These are phyloP conservation scores for Amyloporia xantha DNA, from an alignment of 768 basidiomycete species.

Conservation along the genomic window DNA sequence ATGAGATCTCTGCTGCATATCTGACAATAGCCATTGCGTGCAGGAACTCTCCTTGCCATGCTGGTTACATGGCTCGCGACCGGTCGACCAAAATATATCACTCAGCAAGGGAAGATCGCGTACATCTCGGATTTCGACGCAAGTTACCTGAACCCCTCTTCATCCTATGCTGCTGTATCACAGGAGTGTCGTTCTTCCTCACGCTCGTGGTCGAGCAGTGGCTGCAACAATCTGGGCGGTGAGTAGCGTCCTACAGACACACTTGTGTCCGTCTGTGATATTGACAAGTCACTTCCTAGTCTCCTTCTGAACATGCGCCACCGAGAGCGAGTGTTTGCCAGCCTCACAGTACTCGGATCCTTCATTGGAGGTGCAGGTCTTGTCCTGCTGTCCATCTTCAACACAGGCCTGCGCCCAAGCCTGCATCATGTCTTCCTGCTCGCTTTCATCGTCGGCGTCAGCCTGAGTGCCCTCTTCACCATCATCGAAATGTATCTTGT, in stretches of 20 bases:
- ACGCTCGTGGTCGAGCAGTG: too few relatives aligned
- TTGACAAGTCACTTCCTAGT: conserved; percentile 31
- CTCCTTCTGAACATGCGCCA: conserved; percentile 51
- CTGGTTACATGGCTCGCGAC: conserved; percentile 63
- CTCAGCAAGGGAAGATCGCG: conserved; percentile 54
- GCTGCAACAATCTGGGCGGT: conserved; percentile 60
- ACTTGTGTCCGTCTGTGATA: not conserved
- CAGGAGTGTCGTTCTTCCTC: conserved; percentile 57
- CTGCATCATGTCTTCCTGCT: too few relatives aligned
- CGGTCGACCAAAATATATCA: conserved; percentile 54
- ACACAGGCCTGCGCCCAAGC: too few relatives aligned
- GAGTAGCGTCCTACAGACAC: conserved; percentile 12
- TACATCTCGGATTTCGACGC: too few relatives aligned
- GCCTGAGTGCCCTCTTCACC: conserved; percentile 72
- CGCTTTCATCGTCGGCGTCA: too few relatives aligned
- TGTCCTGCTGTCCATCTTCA: too few relatives aligned
- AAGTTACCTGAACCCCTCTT: conserved; percentile 70
- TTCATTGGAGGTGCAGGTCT: conserved; percentile 60
- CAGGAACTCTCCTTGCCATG: conserved; percentile 60
- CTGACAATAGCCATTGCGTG: too few relatives aligned
- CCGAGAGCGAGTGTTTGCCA: too few relatives aligned
- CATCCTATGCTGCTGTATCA: conserved; percentile 55
- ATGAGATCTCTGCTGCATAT: too few relatives aligned
- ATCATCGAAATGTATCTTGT: conserved; percentile 52
- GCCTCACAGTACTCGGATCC: conserved; percentile 60